These are phyloP conservation scores for Mycena albidolilacea DNA, from an alignment of 768 basidiomycete genomes.

Conservation along the genomic window DNA sequence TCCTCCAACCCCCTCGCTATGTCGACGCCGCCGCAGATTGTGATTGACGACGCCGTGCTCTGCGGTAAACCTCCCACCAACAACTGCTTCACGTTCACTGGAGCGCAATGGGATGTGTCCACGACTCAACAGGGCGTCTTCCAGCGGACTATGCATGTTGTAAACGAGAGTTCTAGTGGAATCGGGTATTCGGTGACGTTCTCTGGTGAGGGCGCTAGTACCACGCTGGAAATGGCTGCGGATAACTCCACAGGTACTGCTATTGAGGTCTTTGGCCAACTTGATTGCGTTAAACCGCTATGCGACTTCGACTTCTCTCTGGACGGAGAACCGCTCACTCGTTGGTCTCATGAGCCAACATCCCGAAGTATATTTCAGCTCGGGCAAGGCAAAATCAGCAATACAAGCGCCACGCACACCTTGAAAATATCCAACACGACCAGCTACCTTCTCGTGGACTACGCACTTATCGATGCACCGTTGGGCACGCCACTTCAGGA, in stretches of 20 bases:
- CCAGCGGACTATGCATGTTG: too few relatives aligned
- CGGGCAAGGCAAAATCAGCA: conserved; percentile 1
- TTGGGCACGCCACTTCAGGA: conserved; percentile 8
- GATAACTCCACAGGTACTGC: not conserved
- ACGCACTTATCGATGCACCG: not conserved
- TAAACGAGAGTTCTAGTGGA: too few relatives aligned
- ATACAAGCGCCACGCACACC: not conserved
- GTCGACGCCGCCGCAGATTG: conserved; percentile 5
- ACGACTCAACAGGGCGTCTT: too few relatives aligned
- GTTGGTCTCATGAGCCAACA: not conserved
- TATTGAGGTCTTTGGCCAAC: conserved; percentile 4
- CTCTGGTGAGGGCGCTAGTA: not conserved
- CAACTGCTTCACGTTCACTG: conserved; percentile 5
- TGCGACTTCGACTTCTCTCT: too few relatives aligned
- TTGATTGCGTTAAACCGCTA: not conserved
- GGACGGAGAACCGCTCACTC: not conserved
- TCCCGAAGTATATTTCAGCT: conserved; percentile 4
- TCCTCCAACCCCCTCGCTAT: not conserved
- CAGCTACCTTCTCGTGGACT: too few relatives aligned
- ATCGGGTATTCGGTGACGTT: conserved; percentile 5
- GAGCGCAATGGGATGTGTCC: too few relatives aligned
- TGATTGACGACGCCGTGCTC: conserved; percentile 5
- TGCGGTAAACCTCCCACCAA: not conserved
- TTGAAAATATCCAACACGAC: not conserved
- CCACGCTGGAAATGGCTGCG: not conserved